These are phyloP conservation scores for Fragaria nilgerrensis DNA, from an alignment of 306 rosid species.

Conservation along the genomic window DNA sequence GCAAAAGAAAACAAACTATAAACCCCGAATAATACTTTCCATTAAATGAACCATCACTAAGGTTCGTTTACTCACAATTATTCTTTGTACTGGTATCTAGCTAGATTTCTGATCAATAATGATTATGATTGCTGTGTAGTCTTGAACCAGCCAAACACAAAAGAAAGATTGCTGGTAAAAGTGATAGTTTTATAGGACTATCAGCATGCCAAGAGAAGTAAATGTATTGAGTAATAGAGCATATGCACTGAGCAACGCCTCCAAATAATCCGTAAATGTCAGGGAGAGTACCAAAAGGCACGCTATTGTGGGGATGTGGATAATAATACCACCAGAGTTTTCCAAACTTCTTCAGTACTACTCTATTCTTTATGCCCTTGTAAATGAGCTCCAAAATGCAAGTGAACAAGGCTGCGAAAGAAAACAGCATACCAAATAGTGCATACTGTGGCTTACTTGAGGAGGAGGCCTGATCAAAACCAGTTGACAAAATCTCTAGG, in stretches of 20 bases:
- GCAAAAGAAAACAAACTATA: too few species aligned
- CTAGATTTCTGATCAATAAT: neutral
- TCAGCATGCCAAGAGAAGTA: neutral
- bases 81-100: neutral
- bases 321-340: conserved; percentile 1
- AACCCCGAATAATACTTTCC: too few species aligned
- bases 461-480: conserved; percentile 2
- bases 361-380: neutral
- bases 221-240: neutral
- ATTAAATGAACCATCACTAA: too few species aligned
- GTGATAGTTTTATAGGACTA: neutral
- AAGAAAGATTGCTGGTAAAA: conserved; percentile 6
- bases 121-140: neutral
- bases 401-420: neutral
- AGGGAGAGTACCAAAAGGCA: neutral
- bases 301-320: neutral
- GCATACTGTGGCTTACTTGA: neutral
- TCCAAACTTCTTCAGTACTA: neutral
- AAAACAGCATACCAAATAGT: neutral
- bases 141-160: conserved; percentile 13
- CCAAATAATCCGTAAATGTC: neutral
- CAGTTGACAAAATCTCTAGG: neutral
- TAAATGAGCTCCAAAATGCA: conserved; percentile 1
- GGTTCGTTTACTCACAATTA: neutral
- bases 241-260: neutral